Evolutionary conservation across 169 alveolate species (phyloP).

Genomic region (Haemoproteus tartakovskyi): DNA sequence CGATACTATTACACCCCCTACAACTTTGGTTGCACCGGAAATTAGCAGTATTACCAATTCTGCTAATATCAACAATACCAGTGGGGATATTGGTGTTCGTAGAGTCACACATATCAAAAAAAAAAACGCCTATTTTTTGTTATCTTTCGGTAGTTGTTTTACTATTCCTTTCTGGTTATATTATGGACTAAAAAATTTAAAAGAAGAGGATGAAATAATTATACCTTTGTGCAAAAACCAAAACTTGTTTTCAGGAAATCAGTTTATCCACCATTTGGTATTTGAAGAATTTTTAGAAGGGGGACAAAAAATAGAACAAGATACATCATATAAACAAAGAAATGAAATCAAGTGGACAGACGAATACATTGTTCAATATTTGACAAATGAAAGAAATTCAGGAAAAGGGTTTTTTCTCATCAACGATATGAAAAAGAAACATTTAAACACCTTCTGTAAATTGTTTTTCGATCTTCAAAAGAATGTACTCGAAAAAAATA

Average conservation of each 20-base stretch:
- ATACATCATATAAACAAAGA: not conserved
- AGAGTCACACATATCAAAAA: slow-evolving; percentile 2
- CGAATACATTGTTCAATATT: slow-evolving; percentile 3
- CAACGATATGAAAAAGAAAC: slow-evolving; percentile 15
- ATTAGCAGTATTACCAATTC: not conserved
- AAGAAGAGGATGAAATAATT: slow-evolving; percentile 59
- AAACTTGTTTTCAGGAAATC: slow-evolving; percentile 18
- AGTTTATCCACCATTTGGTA: slow-evolving; percentile 13
- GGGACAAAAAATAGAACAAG: not conserved
- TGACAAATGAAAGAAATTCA: slow-evolving; percentile 21
- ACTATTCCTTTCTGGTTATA: slow-evolving; percentile 61
- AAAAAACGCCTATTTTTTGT: slow-evolving; percentile 36
- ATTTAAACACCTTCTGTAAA: slow-evolving; percentile 21
- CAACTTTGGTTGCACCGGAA: too few relatives aligned
- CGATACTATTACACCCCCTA: too few relatives aligned
- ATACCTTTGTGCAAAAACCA: slow-evolving; percentile 49
- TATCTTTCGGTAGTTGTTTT: slow-evolving; percentile 50
- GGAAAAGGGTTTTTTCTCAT: slow-evolving; percentile 63
- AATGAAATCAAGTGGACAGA: not conserved
- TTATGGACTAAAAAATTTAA: slow-evolving; percentile 29
- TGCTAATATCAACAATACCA: not conserved
- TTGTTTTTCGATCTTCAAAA: slow-evolving; percentile 17
- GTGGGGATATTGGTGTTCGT: not conserved
- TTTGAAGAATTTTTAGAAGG: slow-evolving; percentile 1
- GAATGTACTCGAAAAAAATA: too few relatives aligned